phyloP scores from a whole-genome alignment of 2,329 filamentous ascomycete genomes.

The Diplodia sapinea region DNA sequence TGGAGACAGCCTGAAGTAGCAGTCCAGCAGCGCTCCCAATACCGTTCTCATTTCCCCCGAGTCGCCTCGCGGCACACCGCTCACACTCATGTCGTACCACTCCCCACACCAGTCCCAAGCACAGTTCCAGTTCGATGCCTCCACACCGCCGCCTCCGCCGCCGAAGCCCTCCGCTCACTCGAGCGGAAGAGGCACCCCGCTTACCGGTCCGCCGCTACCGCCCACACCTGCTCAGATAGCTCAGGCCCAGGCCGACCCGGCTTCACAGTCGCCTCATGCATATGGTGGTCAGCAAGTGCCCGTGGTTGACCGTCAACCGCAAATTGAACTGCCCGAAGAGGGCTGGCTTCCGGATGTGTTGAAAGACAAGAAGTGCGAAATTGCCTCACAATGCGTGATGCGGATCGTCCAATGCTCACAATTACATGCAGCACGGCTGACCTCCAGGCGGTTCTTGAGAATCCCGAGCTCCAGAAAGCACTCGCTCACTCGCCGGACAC shows the following conservation, averaged over 20 bases:
- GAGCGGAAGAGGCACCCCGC: constrained; percentile 50
- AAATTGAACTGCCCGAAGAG: constrained; percentile 52
- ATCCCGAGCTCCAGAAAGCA: constrained; percentile 71
- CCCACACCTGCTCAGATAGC: constrained; percentile 41
- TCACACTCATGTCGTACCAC: constrained; percentile 45
- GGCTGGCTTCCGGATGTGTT: constrained; percentile 80
- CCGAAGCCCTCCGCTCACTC: constrained; percentile 52
- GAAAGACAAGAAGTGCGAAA: constrained; percentile 77
- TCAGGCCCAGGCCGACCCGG: constrained; percentile 13
- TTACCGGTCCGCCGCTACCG: constrained; percentile 52
- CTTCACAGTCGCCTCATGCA: constrained; percentile 40
- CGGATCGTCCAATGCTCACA: constrained; percentile 31
- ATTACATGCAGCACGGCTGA: constrained; percentile 70
- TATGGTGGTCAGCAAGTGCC: constrained; percentile 7
- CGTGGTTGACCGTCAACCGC: constrained; percentile 3
- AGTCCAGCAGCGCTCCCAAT: constrained; percentile 29
- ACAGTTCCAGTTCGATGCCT: constrained; percentile 50
- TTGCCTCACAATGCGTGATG: constrained; percentile 34
- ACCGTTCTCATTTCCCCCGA: constrained; percentile 20
- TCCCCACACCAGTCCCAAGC: constrained; percentile 41
- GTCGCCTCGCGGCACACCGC: constrained; percentile 21
- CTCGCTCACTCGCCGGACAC: constrained; percentile 71
- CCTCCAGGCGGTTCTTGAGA: constrained; percentile 71
- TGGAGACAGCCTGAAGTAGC: constrained; percentile 21
- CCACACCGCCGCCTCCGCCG: constrained; percentile 56